Base-by-base conservation (phyloP, 345 rosid species). In the Syzygium aromaticum region DNA sequence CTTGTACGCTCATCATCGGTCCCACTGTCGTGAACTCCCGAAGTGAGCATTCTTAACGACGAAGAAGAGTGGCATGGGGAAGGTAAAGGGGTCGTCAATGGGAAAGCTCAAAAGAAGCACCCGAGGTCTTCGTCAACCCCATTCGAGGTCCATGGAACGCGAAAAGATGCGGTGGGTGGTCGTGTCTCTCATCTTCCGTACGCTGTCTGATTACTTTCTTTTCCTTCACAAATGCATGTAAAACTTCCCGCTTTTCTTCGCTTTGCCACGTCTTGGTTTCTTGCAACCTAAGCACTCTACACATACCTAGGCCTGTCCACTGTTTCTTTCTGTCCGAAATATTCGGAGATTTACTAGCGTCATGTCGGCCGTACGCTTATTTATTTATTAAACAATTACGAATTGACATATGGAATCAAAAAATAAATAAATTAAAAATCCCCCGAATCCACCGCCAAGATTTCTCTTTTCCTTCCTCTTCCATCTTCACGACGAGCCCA, bases 311-410 rank as follows among this genome's bases (percentile, higher is more conserved):
- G 27, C 80, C 25, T 38, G 12, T 19, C 49, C 10, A 93, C 92
- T 56, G 28, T 88, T 63, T 53, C 6, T 80, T 89, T 22, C 92
- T 85, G 28, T 61, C 54, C 19, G 63, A 54, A 90, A 40, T 4
- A 40, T 40, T 40, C 6, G 43, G 43, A 4, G 43, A 40, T 40
- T 40, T 4, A 6, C 43, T 0, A 40, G 43, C 43, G 43, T 6
- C 43, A 40, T 40, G 6, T 40, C 43, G 5, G 43, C 43, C 43
- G 43, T 40, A 5, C 43, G 43, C 43, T 40, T 40, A 40, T 40
- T 40, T 40, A 4, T 40, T 40, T 40, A 40, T 40, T 40, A 5
- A 40, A 40, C 43, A 40, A 40, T 40, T 40, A 40, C 43, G 43
- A 40, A 40, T 40, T 40, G 43, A 5, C 43, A 40, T 6, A 40